Evolutionary conservation across 2,329 filamentous ascomycete genomes (phyloP), one percentile per base, ranked within the genome.

Genomic region (Fusarium oxysporum): DNA sequence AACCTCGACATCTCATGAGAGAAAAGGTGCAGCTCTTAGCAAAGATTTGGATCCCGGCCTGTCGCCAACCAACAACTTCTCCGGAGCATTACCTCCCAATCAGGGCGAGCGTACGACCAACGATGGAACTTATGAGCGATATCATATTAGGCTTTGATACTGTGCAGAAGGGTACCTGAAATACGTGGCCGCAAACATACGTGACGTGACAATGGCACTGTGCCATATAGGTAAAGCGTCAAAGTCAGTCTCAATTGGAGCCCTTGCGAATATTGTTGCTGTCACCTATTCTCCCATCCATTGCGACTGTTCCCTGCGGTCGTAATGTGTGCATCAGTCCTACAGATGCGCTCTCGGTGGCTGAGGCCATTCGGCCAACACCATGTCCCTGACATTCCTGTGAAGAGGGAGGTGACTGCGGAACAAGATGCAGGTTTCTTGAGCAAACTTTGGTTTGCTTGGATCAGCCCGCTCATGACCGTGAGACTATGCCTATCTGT

Each of bases 401-500:
- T 51, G 44, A 35, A 51, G 25, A 33, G 44, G 14, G 19, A 51
- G 25, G 33, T 59, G 21, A 59, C 44, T 33, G 44, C 33, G 21
- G 56, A 59, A 59, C 44, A 59, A 40, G 44, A 59, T 40, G 33
- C 44, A 40, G 25, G 56, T 12, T 25, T 51, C 35, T 51, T 59
- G 16, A 59, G 56, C 25, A 48, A 59, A 21, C 33, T 59, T 17
- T 51, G 56, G 33, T 51, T 51, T 59, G 35, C 56, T 32, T 59
- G 56, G 56, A 35, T 59, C 16, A 51, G 43, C 8, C 44, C 43
- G 6, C 44, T 59, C 25, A 59, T 59, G 56, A 25, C 44, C 16
- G 56, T 48, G 33, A 59, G 44, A 21, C 21, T 14, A 11, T 21
- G 4, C 28, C 32, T 25, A 23, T 33, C 4, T 21, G 19, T 4